Evolutionary conservation across 257 asterid genomes (phyloP), one percentile per base, ranked within the genome.

Genomic region (Linderniella brevidens): DNA sequence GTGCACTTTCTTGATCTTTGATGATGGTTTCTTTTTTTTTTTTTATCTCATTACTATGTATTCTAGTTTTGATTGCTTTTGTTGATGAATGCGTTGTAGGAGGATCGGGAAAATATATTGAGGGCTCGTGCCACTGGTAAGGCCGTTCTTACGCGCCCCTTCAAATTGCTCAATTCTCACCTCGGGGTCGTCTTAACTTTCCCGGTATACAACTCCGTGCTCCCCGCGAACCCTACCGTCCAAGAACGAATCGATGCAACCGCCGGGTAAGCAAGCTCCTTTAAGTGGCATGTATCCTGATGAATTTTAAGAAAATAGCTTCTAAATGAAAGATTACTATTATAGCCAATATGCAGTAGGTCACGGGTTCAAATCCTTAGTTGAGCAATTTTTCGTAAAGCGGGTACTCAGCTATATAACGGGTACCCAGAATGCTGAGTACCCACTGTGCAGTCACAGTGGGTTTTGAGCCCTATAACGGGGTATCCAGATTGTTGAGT

Each of bases 161-260:
- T 87, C 66, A 60, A 87, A 67, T 52, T 87, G 70, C 73, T 87
- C 0, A 82, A 81, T 54, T 71, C 82, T 43, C 86, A 79, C 67
- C 88, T 83, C 5, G 97, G 97, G 53, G 97, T 87, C 43, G 97
- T 87, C 59, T 64, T 87, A 73, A 87, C 97, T 4, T 77, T 87
- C 58, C 87, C 97, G 29, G 97, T 87, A 47, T 87, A 83, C 66
- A 72, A 78, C 48, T 74, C 71, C 49, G 69, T 53, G 67, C 85
- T 87, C n/a, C 80, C 86, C 0, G 35, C 63, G 0, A 66, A 80
- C 37, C 92, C 97, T 0, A 75, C 95, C 1, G 72, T 69, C 52
- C 48, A 64, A 18, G 93, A 87, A 40, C 77, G 97, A 0, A 63
- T 83, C 55, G 77, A 68, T 39, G 77, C 86, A 50, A 74, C 93